Percentiles rank a stretch among this genome's conserved stretches.
These are phyloP conservation scores for Trifolium pratense DNA, from an alignment of 306 rosid genomes.

Conservation along the genomic window DNA sequence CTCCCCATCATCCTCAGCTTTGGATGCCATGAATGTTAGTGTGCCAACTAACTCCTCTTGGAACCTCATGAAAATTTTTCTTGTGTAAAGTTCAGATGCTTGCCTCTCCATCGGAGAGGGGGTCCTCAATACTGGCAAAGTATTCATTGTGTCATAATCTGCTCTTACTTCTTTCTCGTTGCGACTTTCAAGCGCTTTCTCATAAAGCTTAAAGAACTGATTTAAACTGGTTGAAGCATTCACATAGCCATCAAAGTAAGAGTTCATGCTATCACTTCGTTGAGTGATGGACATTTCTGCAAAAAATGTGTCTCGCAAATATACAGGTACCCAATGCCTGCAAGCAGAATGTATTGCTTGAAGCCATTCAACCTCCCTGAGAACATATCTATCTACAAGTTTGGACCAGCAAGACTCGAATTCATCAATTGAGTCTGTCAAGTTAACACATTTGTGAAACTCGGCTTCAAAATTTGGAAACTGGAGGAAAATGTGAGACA, in stretches of 20 bases:
- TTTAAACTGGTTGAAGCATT: constrained; percentile 94
- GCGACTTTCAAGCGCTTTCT: constrained; percentile 97
- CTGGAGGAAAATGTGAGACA: constrained; percentile 85
- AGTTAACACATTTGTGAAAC: constrained; percentile 92
- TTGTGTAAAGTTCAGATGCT: constrained; percentile 88
- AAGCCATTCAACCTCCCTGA: constrained; percentile 97
- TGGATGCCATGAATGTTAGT: constrained; percentile 78
- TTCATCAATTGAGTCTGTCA: constrained; percentile 91
- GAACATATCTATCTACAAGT: constrained; percentile 80
- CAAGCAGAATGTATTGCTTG: constrained; percentile 75
- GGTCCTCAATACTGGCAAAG: constrained; percentile 75
- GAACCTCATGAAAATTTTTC: constrained; percentile 83
- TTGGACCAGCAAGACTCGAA: constrained; percentile 93
- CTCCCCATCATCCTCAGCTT: constrained; percentile 70
- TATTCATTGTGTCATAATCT: constrained; percentile 92
- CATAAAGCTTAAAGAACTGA: constrained; percentile 95
- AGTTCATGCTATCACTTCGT: constrained; percentile 98
- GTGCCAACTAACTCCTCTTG: constrained; percentile 99
- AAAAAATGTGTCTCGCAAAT: constrained; percentile 89
- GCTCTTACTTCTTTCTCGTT: constrained; percentile 98
- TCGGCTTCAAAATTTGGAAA: constrained; percentile 94
- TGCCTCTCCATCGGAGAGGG: constrained; percentile 99
- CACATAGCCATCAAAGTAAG: constrained; percentile 97
- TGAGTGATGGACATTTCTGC: constrained; percentile 99
- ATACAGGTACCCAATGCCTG: constrained; percentile 96